Evolutionary conservation across 495 filamentous ascomycete species (phyloP).

Genomic region (Aspergillus sclerotioniger): DNA sequence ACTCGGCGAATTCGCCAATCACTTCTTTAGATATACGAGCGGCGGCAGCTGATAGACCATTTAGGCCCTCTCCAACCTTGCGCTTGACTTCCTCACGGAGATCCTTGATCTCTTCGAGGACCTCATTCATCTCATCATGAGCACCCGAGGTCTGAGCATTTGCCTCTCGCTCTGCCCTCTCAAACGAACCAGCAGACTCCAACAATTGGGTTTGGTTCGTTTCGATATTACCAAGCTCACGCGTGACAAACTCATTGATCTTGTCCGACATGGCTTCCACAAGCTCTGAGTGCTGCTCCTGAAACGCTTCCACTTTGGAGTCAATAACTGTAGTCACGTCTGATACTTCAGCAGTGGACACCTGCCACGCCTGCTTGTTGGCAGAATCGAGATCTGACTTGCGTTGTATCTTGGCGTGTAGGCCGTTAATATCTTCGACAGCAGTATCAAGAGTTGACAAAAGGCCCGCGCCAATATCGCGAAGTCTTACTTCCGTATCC

Average conservation of each 20-base stretch:
- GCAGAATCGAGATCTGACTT: conserved; percentile 75
- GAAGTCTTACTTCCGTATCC: conserved; percentile 74
- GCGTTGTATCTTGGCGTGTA: conserved; percentile 80
- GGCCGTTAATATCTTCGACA: conserved; percentile 71
- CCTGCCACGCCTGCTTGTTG: conserved; percentile 76
- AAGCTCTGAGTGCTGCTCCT: conserved; percentile 64
- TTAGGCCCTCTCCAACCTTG: conserved; percentile 80
- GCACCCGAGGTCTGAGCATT: conserved; percentile 65
- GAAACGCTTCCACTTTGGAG: conserved; percentile 63
- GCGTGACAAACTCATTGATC: conserved; percentile 69
- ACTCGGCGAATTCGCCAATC: conserved; percentile 77
- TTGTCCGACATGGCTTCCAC: conserved; percentile 63
- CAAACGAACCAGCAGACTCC: conserved; percentile 62
- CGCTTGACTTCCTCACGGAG: conserved; percentile 83
- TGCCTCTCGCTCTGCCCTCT: conserved; percentile 62
- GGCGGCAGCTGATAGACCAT: conserved; percentile 79
- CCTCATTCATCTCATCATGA: conserved; percentile 83
- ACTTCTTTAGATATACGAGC: conserved; percentile 87
- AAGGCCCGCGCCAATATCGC: conserved; percentile 67
- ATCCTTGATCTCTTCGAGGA: conserved; percentile 87
- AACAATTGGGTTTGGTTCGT: conserved; percentile 66
- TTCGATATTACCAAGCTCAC: conserved; percentile 66
- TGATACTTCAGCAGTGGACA: conserved; percentile 70
- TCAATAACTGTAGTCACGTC: conserved; percentile 77
- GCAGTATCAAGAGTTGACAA: conserved; percentile 72